These are phyloP conservation scores for Chrysanthemum makinoi DNA, from an alignment of 129 eudicot species.

Conservation along the genomic window DNA sequence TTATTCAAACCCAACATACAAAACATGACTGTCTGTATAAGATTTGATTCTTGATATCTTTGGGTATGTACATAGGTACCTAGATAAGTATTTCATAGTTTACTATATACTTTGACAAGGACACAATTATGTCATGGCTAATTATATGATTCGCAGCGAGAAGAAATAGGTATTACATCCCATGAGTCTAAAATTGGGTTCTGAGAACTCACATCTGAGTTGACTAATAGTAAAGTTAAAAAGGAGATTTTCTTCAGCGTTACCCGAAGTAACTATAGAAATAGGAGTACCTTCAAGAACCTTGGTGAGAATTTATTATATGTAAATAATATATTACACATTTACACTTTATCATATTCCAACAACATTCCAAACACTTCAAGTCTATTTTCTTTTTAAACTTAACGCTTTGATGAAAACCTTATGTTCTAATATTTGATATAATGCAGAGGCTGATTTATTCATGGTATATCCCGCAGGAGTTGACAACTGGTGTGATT, in stretches of 20 bases:
- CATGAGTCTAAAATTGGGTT: slow-evolving; percentile 36
- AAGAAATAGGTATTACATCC: slow-evolving; percentile 65
- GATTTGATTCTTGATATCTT: no score
- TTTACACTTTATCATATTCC: no score
- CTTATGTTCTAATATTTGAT: slow-evolving; percentile 4
- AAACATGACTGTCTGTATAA: no score
- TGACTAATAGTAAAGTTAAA: slow-evolving; percentile 45
- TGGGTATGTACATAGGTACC: no score
- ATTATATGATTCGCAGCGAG: slow-evolving; percentile 54
- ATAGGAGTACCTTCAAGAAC: no score
- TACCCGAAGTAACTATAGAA: slow-evolving; percentile 43
- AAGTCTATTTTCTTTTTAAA: neutral
- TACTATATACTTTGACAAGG: neutral
- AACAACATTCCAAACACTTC: no score
- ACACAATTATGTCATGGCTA: neutral
- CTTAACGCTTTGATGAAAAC: neutral
- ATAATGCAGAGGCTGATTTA: slow-evolving; percentile 56
- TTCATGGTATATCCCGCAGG: slow-evolving; percentile 87
- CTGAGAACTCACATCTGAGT: neutral
- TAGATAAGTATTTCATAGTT: no score
- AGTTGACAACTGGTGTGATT: no score
- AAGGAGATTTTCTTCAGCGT: slow-evolving; percentile 87
- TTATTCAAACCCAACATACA: no score
- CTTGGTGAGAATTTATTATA: no score
- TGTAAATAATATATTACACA: no score